Conservation (phyloP, 1,139 yeast species). For the Candida smagusa region DNA sequence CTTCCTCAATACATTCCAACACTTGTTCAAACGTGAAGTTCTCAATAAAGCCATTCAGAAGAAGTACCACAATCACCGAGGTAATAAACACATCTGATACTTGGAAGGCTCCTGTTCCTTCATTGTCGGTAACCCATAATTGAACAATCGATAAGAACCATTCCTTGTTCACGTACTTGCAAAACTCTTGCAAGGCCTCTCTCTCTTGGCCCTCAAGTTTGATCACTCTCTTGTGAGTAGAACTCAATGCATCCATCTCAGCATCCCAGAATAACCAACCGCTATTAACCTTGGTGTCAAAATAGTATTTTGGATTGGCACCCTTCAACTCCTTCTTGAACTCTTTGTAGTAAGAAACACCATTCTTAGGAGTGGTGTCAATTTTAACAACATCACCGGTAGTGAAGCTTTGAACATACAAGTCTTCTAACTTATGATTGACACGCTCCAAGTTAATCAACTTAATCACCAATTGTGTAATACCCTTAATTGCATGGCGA, state of each 20-base stretch:
- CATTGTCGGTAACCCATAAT: slow-evolving; percentile 64
- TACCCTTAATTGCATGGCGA: slow-evolving; percentile 60
- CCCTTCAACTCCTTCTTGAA: slow-evolving; percentile 59
- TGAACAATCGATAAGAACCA: slow-evolving; percentile 59
- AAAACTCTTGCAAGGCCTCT: slow-evolving; percentile 42
- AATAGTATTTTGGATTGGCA: slow-evolving; percentile 47
- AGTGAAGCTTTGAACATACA: slow-evolving; percentile 40
- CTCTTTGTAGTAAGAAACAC: slow-evolving; percentile 32
- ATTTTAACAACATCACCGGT: slow-evolving; percentile 39
- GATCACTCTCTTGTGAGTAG: slow-evolving; percentile 21
- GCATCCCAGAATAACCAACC: slow-evolving; percentile 87
- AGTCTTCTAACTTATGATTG: slow-evolving; percentile 48
- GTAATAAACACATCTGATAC: slow-evolving; percentile 58
- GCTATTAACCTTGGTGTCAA: slow-evolving; percentile 53
- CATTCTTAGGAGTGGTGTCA: slow-evolving; percentile 33
- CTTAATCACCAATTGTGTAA: slow-evolving; percentile 54
- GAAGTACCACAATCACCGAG: slow-evolving; percentile 41
- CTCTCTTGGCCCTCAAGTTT: slow-evolving; percentile 37
- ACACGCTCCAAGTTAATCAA: slow-evolving; percentile 51
- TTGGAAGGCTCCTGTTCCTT: slow-evolving; percentile 57
- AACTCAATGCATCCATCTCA: slow-evolving; percentile 45
- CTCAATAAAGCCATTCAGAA: slow-evolving; percentile 39
- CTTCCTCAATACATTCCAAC: slow-evolving; percentile 45
- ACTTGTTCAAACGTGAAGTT: slow-evolving; percentile 43
- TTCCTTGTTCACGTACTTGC: slow-evolving; percentile 44